Base-by-base conservation (phyloP, 768 basidiomycete genomes). In the Termitomyces sp. region DNA sequence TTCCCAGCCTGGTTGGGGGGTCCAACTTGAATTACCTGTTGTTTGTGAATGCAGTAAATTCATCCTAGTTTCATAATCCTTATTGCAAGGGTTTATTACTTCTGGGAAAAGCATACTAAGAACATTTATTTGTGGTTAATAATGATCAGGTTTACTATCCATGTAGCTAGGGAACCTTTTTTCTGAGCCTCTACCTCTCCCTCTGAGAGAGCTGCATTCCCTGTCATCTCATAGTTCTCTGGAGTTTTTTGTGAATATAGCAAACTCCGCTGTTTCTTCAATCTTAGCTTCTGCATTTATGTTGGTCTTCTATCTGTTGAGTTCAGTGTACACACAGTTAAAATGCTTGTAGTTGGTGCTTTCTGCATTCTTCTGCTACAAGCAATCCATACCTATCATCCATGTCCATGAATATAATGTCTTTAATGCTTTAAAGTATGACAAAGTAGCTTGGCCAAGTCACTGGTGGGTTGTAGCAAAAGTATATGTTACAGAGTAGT, bases 351-450 rank as follows among this genome's bases (percentile, higher is more conserved):
- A 20, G 4, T n/a, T n/a, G n/a, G n/a, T n/a, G n/a, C n/a, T n/a
- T n/a, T 43, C 42, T 2, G 20, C 42, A 1, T 12, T 22, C 3
- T 43, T 43, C n/a, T n/a, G n/a, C n/a, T n/a, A n/a, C n/a, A n/a
- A n/a, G 22, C 42, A 43, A 0, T 43, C 22, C 9, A 22, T 22
- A 8, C 42, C 41, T 20, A 13, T 42, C 20, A 3, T 42, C 41
- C 41, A 42, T 42, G n/a, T 42, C 10, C 0, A 12, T 7, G 3
- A 42, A 42, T 0, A 6, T 22, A 2, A 12, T 12, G 8, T 42
- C 10, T 1, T 6, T 0, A 2, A 42, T 0, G n/a, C 4, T 8
- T 3, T n/a, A 7, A 2, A 41, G n/a, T 0, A 41, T 1, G 0
- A 20, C 3, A 22, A 42, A 42, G 10, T 42, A 42, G n/a, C 39